Evolutionary conservation across 495 filamentous ascomycete species (phyloP).

Genomic region (Daldinia loculata): DNA sequence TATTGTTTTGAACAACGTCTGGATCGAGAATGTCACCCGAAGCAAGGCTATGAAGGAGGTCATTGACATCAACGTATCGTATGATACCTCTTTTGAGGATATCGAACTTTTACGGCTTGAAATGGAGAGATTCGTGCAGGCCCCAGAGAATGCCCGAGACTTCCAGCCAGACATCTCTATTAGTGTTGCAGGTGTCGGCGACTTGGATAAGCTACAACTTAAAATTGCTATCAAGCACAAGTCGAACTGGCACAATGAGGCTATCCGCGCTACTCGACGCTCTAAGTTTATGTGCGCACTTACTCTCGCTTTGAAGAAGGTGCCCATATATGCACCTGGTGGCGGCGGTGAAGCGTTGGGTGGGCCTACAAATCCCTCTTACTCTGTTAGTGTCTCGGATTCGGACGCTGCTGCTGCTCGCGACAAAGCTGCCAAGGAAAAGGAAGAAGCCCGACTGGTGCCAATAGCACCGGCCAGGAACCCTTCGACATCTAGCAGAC

Average conservation of each 20-base stretch:
- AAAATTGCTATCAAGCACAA: constrained; percentile 89
- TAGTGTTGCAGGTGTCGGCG: constrained; percentile 78
- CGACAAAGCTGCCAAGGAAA: constrained; percentile 66
- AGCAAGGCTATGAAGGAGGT: constrained; percentile 92
- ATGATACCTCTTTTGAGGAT: constrained; percentile 87
- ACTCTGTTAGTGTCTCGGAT: constrained; percentile 76
- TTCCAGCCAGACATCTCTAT: constrained; percentile 87
- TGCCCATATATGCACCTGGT: constrained; percentile 87
- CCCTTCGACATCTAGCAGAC: constrained; percentile 21
- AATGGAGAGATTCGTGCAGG: constrained; percentile 82
- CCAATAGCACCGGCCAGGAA: constrained; percentile 47
- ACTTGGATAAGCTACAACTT: constrained; percentile 88
- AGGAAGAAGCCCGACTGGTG: constrained; percentile 69
- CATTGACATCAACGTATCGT: constrained; percentile 78
- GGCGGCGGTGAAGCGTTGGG: constrained; percentile 73
- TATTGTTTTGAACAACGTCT: constrained; percentile 85
- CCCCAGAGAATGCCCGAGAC: constrained; percentile 87
- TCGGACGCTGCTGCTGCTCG: constrained; percentile 67
- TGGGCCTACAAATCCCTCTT: constrained; percentile 72
- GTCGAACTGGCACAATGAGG: constrained; percentile 95
- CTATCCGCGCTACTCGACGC: constrained; percentile 79
- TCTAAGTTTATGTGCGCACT: constrained; percentile 98
- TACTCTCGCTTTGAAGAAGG: constrained; percentile 81
- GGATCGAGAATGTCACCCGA: constrained; percentile 92
- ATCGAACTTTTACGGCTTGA: constrained; percentile 82